phyloP scores from a whole-genome alignment of 306 rosid species.

The Pachyrhizus erosus region DNA sequence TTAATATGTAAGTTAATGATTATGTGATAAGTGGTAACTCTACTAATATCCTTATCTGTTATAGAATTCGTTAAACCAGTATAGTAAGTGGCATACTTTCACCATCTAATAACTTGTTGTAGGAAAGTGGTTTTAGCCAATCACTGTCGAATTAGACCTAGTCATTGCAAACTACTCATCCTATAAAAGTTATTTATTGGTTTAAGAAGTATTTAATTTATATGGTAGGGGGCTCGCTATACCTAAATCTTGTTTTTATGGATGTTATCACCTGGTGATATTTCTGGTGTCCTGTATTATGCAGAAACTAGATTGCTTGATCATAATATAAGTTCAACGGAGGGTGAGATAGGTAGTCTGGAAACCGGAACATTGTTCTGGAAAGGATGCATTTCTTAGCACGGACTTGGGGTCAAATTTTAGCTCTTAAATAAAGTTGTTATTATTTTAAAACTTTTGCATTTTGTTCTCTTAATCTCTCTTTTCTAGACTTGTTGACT shows the following conservation, averaged over 20 bases:
- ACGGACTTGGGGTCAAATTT: not conserved
- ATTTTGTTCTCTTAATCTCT: not conserved
- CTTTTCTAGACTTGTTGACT: not conserved
- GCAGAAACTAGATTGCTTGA: not conserved
- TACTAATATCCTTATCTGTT: constrained; percentile 16
- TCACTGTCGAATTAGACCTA: not conserved
- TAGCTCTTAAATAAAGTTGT: not conserved
- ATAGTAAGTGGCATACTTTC: constrained; percentile 10
- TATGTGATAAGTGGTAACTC: not conserved
- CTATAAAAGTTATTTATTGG: not conserved
- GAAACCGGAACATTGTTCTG: constrained; percentile 14
- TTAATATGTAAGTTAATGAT: constrained; percentile 2
- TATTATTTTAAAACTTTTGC: not conserved
- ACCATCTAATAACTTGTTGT: not conserved
- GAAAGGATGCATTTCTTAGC: not conserved
- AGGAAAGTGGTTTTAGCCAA: constrained; percentile 1
- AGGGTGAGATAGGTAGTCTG: constrained; percentile 21
- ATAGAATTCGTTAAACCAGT: not conserved
- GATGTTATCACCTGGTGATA: constrained; percentile 22
- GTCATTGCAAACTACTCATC: constrained; percentile 12
- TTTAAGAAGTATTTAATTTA: not conserved
- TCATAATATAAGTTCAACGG: not conserved
- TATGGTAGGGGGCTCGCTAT: not conserved
- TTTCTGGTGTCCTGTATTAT: not conserved
- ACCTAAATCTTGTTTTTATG: not conserved